Base-by-base conservation (phyloP, 2,329 filamentous ascomycete genomes). In the Rhinocladiella similis region DNA sequence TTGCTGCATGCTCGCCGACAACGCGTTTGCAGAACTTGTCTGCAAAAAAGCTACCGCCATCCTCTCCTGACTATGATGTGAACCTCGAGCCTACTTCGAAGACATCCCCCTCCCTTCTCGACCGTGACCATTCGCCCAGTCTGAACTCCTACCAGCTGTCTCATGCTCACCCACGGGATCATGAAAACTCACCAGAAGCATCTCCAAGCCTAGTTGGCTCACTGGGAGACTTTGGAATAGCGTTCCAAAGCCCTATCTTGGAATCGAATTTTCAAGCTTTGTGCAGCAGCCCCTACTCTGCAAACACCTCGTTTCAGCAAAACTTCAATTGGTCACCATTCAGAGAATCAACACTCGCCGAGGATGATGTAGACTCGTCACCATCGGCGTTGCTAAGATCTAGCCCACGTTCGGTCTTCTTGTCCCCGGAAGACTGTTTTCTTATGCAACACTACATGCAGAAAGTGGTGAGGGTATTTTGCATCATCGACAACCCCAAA, bases 361-460 rank as follows among this genome's bases (percentile, higher is more conserved):
- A 50, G 35, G 33, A 50, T 16, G 35, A 41, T 3, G 47, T 25
- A n/a, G 18, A 5, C 14, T 16, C 22, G 7, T 20, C 29, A 4
- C 6, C 22, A 18, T 20, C 19, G 7, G 38, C 35, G 18, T 18
- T 50, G 47, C 39, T 33, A 3, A 41, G 13, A 9, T 50, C 29
- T 1, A 35, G 27, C n/a, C 47, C 47, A 10, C 47, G 47, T 19
- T 39, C 47, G 20, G 22, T 36, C 16, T 50, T 41, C 14, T n/a
- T 50, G 14, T 50, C 47, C 25, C 1, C 3, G 16, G 47, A 50
- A 14, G 35, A 50, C 13, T 38, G 47, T 14, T 45, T 43, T 12
- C 49, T 52, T 4, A 45, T 52, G 20, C 38, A 52, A 4, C 39
- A 52, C 41, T 52, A 52, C 22, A 36, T 52, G 7, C 38, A 52